Evolutionary conservation across 148 eudicot species (phyloP).

Genomic region (Rhododendron molle): DNA sequence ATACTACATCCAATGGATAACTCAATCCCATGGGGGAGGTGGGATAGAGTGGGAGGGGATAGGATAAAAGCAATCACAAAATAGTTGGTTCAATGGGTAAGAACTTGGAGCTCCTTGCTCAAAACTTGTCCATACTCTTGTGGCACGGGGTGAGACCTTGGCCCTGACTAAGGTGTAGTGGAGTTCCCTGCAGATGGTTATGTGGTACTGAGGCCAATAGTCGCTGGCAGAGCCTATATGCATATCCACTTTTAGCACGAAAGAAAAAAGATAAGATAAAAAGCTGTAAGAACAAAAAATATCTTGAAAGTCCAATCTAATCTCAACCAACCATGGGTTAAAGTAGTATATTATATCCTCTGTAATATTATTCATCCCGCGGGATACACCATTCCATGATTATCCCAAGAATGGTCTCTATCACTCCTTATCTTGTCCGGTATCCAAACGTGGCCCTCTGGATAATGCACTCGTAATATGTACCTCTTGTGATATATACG

Average conservation of each 20-base stretch:
- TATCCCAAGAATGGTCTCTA: neutral
- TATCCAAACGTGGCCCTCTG: neutral
- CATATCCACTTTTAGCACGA: neutral
- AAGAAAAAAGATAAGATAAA: neutral
- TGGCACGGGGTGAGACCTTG: neutral
- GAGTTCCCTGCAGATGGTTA: neutral
- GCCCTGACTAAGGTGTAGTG: neutral
- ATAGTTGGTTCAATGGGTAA: neutral
- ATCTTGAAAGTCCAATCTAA: neutral
- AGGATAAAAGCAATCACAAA: neutral
- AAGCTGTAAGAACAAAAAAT: neutral
- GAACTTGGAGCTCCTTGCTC: neutral
- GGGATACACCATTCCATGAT: too few relatives aligned
- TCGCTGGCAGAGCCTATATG: neutral
- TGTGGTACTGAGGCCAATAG: neutral
- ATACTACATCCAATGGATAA: neutral
- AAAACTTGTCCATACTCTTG: neutral
- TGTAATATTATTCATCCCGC: too few relatives aligned
- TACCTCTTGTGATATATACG: neutral
- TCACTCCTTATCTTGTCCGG: neutral
- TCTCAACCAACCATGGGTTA: neutral
- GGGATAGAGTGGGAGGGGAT: neutral
- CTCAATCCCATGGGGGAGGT: neutral
- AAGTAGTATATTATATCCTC: too few relatives aligned
- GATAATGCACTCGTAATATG: neutral